A percentile compares a stretch with the other conserved stretches of the same genome.
phyloP scores from a whole-genome alignment of 768 basidiomycete species.

The Crepidotus variabilis region DNA sequence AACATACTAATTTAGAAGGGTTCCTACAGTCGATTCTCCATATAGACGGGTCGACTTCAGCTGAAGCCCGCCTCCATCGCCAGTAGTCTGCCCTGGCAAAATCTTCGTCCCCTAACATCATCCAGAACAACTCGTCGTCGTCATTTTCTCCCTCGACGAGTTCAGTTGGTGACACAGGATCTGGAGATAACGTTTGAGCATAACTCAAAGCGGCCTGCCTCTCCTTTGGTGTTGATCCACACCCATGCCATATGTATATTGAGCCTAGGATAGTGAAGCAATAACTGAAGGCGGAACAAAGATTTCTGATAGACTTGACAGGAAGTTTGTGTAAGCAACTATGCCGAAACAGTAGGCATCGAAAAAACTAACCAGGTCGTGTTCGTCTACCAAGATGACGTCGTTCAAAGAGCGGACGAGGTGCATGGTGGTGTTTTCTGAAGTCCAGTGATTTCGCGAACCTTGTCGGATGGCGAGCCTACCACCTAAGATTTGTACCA shows the following conservation, averaged over 20 bases:
- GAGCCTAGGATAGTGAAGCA: slow-evolving; percentile 68
- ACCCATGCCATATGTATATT: slow-evolving; percentile 80
- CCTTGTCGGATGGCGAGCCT: slow-evolving; percentile 76
- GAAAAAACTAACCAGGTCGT: slow-evolving; percentile 53
- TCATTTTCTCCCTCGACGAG: slow-evolving; percentile 65
- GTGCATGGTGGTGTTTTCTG: slow-evolving; percentile 83
- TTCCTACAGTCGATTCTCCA: slow-evolving; percentile 53
- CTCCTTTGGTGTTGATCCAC: slow-evolving; percentile 60
- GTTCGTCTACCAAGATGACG: slow-evolving; percentile 63
- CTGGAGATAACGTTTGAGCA: slow-evolving; percentile 41
- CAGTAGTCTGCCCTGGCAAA: slow-evolving; percentile 83
- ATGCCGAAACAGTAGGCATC: neutral
- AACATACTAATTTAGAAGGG: slow-evolving; percentile 36
- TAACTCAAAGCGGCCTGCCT: slow-evolving; percentile 61
- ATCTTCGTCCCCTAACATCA: slow-evolving; percentile 72
- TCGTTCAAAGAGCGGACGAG: slow-evolving; percentile 51
- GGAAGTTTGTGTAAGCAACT: slow-evolving; percentile 1
- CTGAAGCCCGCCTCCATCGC: slow-evolving; percentile 58
- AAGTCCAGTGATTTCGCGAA: slow-evolving; percentile 66
- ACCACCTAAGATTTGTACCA: slow-evolving; percentile 66
- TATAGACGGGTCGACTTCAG: slow-evolving; percentile 42
- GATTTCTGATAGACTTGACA: slow-evolving; percentile 51
- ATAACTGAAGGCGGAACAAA: slow-evolving; percentile 86
- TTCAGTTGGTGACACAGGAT: slow-evolving; percentile 42
- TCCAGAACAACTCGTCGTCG: slow-evolving; percentile 80